Percentiles rank a stretch among this genome's conserved stretches.
These are phyloP conservation scores for Hygrophorus russula DNA, from an alignment of 768 basidiomycete genomes.

Conservation along the genomic window DNA sequence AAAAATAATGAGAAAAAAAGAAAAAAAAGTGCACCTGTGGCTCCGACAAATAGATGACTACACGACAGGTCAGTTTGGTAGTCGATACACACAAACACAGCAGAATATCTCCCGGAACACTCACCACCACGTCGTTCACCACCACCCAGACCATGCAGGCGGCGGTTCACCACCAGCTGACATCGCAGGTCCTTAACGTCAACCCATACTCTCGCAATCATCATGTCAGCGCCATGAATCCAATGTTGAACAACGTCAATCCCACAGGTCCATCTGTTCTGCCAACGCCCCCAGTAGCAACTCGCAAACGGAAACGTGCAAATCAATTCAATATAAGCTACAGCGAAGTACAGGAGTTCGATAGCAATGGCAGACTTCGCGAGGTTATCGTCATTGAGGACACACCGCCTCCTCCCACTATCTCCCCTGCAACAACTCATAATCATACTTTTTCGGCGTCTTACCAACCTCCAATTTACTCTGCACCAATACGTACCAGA, in stretches of 20 bases:
- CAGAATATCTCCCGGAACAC: not conserved
- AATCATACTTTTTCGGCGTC: conserved; percentile 65
- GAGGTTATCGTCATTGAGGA: conserved; percentile 93
- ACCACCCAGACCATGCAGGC: conserved; percentile 55
- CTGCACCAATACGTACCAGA: conserved; percentile 72
- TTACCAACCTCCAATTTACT: conserved; percentile 67
- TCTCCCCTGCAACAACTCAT: conserved; percentile 65
- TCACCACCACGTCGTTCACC: conserved; percentile 43
- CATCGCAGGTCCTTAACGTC: conserved; percentile 37
- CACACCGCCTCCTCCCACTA: conserved; percentile 75
- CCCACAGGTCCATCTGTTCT: conserved; percentile 47
- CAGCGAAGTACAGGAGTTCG: conserved; percentile 82
- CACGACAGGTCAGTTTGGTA: too few relatives aligned
- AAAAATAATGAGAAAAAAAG: too few relatives aligned
- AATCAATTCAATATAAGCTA: conserved; percentile 77
- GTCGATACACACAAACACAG: not conserved
- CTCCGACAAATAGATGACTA: too few relatives aligned
- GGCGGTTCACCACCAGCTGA: conserved; percentile 50
- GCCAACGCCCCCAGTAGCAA: conserved; percentile 59
- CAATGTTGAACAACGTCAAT: conserved; percentile 21
- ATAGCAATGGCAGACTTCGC: conserved; percentile 61
- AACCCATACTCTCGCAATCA: conserved; percentile 51
- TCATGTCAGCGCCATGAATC: conserved; percentile 31
- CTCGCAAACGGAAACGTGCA: conserved; percentile 76
- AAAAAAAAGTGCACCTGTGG: too few relatives aligned